Evolutionary conservation across 495 filamentous ascomycete genomes (phyloP), one percentile per base, ranked within the genome.

Genomic region (Thermothielavioides terrestris): DNA sequence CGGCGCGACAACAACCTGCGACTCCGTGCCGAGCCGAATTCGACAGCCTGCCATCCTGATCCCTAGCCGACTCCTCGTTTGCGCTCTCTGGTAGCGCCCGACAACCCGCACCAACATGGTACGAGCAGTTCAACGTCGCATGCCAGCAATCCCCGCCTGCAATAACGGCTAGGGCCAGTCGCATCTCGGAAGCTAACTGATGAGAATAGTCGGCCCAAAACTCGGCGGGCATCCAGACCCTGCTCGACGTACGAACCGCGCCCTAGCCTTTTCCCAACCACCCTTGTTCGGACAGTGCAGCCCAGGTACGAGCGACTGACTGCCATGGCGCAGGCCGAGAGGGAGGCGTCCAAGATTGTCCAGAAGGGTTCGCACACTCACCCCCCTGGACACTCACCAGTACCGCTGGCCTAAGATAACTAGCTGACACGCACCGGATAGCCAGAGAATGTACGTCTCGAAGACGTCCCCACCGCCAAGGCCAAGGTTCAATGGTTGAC

Each of bases 341-440:
- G 88, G 74, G 92, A 98, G 72, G 92, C 92, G 56, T 89, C 95
- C 72, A 96, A 95, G 77, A 98, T 97, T 67, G 92, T 98, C 27
- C 90, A 96, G 68, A 86, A 90, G 83, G 82, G 89, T 92, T 49
- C 27, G 56, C 57, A 20, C 23, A 39, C 45, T 18, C 14, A 18
- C 4, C 46, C 15, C 30, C 46, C 15, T 17, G 42, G 25, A n/a
- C 54, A 14, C 40, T 23, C 46, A n/a, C n/a, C n/a, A n/a, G n/a
- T n/a, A n/a, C n/a, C n/a, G n/a, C n/a, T 43, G 32, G 31, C 18
- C 36, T 2, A 26, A 23, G 1, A 4, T 17, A 51, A 0, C 0
- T 5, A 6, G 46, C 49, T 61, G 44, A 62, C 53, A 52, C 21
- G 15, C 15, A 7, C 15, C 4, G 1, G 3, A 7, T 36, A 68